Percentiles rank a stretch among this genome's conserved stretches.
phyloP scores from a whole-genome alignment of 192 early-diverging fungal species.

The Coemansia erecta region DNA sequence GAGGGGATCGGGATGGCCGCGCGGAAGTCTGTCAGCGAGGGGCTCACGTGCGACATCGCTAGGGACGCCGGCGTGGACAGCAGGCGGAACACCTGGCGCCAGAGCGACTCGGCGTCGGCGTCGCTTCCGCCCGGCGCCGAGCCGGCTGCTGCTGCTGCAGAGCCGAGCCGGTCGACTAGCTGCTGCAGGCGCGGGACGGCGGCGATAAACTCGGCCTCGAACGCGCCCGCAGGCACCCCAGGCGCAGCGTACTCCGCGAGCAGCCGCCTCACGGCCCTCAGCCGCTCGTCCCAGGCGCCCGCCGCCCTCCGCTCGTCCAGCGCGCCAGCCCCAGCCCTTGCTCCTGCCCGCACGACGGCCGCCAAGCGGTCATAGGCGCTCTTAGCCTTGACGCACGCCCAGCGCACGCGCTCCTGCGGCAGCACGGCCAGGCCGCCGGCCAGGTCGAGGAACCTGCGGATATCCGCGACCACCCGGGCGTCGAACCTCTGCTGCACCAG shows the following conservation, averaged over 20 bases:
- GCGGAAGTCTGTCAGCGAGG: conserved; percentile 13
- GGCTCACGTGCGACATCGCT: conserved; percentile 11
- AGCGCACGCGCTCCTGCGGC: conserved; percentile 31
- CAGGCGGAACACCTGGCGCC: conserved; percentile 23
- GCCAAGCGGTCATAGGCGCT: conserved; percentile 12
- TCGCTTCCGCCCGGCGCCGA: not conserved
- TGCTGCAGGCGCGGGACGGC: conserved; percentile 7
- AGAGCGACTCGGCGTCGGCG: conserved; percentile 24
- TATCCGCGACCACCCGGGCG: conserved; percentile 12
- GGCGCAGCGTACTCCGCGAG: conserved; percentile 13
- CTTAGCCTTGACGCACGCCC: conserved; percentile 27
- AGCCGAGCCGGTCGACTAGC: conserved; percentile 16
- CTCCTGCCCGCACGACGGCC: too few species aligned
- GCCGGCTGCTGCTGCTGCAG: not conserved
- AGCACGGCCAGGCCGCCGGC: conserved; percentile 12
- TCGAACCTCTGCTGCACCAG: conserved; percentile 16
- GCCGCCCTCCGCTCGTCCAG: not conserved
- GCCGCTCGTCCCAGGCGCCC: conserved; percentile 3
- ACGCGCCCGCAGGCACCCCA: conserved; percentile 1
- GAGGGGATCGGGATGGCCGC: conserved; percentile 30
- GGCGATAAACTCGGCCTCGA: conserved; percentile 16
- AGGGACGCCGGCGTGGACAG: conserved; percentile 9
- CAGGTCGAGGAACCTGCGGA: conserved; percentile 16
- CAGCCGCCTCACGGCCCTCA: conserved; percentile 11
- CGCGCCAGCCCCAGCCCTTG: too few species aligned